Evolutionary conservation across 108 stramenopile species (phyloP), one percentile per base, ranked within the genome.

Genomic region (Skeletonema potamos): DNA sequence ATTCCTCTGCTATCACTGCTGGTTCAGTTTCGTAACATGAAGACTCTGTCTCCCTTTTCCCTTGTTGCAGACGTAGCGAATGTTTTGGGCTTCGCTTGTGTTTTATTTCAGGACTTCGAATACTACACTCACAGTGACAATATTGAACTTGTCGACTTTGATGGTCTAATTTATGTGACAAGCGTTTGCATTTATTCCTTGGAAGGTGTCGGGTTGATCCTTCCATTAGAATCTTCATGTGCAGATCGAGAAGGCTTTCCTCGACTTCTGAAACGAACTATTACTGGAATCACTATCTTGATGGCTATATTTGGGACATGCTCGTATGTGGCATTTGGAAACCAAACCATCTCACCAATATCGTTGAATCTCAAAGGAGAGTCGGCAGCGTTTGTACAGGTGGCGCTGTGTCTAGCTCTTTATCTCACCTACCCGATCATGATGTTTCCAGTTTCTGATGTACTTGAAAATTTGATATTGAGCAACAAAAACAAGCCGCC

Each of bases 351-450:
- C 36, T 87, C 89, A 8, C 89, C 91, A 17, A 88, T 92, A 62
- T 89, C 91, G 0, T 62, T 89, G 44, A 92, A 92, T 65, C 37
- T 92, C 36, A 51, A 81, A 26, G 61, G 81, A 46, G 73, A 74
- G 59, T 62, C 73, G 1, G 84, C 85, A 33, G 66, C 79, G 20
- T 84, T 89, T 75, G 91, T 92, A 60, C 88, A 92, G 66, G 44
- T 85, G 27, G 85, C 88, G 0, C 71, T 92, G 5, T 92, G 86
- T 54, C 51, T 90, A 22, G 91, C 82, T 7, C 61, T 92, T 2
- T 92, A 92, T 55, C 59, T 92, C 18, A 92, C 91, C 10, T 92
- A 88, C 64, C 91, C 91, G 26, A 82, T 92, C 48, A 92, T 92
- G 91, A 89, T 92, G 87, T 92, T 89, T 77, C 91, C 91, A 20